Percentiles rank a stretch among this genome's conserved stretches.
Conservation (phyloP, 495 filamentous ascomycete species). For the Lasiosphaeriaceae sp. region DNA sequence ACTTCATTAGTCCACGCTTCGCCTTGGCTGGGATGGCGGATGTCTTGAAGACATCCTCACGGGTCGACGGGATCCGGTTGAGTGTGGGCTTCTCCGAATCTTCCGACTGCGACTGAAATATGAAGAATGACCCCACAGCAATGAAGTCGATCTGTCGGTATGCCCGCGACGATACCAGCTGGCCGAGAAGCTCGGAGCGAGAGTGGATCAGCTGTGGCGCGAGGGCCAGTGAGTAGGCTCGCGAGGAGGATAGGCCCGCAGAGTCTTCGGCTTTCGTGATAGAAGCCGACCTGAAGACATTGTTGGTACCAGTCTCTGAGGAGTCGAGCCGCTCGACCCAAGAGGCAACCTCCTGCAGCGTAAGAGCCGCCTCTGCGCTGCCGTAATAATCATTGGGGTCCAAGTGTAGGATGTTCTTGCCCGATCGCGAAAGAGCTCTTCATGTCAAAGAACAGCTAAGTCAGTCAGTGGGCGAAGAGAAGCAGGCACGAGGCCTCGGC, state of each 20-base stretch:
- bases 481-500: neutral
- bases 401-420: conserved; percentile 87
- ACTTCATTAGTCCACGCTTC: conserved; percentile 82
- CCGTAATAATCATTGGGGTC: conserved; percentile 89
- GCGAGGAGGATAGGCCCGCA: conserved; percentile 55
- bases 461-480: conserved; percentile 61
- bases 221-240: conserved; percentile 79
- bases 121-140: conserved; percentile 91
- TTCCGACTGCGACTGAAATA: conserved; percentile 46
- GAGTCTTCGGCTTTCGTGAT: conserved; percentile 20
- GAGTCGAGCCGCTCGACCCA: conserved; percentile 53
- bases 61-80: conserved; percentile 69
- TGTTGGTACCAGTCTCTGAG: conserved; percentile 4
- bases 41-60: conserved; percentile 84
- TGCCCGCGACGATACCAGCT: conserved; percentile 81
- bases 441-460: conserved; percentile 45
- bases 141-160: conserved; percentile 89
- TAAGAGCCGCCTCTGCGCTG: conserved; percentile 79
- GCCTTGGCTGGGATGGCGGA: conserved; percentile 65
- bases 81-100: conserved; percentile 33
- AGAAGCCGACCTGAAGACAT: conserved; percentile 22
- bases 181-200: conserved; percentile 67
- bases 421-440: conserved; percentile 89
- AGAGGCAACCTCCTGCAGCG: conserved; percentile 71
- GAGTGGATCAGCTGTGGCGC: conserved; percentile 86